phyloP scores from a whole-genome alignment of 345 rosid species.

The Kandelia obovata region DNA sequence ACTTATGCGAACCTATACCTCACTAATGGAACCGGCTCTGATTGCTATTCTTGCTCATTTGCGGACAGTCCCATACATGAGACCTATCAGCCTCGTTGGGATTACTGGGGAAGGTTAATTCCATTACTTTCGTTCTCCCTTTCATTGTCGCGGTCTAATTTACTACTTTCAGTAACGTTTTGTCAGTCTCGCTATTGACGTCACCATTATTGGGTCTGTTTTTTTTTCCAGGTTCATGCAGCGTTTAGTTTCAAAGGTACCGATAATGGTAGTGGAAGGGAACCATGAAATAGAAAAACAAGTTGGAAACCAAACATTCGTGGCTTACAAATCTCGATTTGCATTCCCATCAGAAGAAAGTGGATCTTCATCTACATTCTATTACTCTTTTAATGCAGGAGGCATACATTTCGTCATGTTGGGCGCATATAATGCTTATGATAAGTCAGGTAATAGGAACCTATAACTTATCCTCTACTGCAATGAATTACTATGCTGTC shows the following conservation, averaged over 20 bases:
- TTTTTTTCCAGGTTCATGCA: conserved; percentile 69
- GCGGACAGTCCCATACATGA: conserved; percentile 59
- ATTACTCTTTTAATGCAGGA: conserved; percentile 89
- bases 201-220: neutral
- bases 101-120: conserved; percentile 87
- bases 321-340: conserved; percentile 82
- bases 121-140: neutral
- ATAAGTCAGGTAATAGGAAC: conserved; percentile 48
- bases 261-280: conserved; percentile 85
- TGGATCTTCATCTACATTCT: conserved; percentile 64
- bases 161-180: neutral
- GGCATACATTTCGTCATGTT: conserved; percentile 94
- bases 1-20: conserved; percentile 73
- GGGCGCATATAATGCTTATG: conserved; percentile 62
- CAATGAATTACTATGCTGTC: neutral
- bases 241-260: conserved; percentile 59
- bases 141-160: neutral
- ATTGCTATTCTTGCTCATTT: conserved; percentile 57
- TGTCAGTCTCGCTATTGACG: neutral
- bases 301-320: conserved; percentile 60
- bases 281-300: conserved; percentile 82
- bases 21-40: conserved; percentile 53
- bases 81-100: conserved; percentile 97
- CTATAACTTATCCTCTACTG: neutral
- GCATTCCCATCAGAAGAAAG: conserved; percentile 76